Conservation (phyloP, 2,329 filamentous ascomycete species). For the Neonectria ditissima region DNA sequence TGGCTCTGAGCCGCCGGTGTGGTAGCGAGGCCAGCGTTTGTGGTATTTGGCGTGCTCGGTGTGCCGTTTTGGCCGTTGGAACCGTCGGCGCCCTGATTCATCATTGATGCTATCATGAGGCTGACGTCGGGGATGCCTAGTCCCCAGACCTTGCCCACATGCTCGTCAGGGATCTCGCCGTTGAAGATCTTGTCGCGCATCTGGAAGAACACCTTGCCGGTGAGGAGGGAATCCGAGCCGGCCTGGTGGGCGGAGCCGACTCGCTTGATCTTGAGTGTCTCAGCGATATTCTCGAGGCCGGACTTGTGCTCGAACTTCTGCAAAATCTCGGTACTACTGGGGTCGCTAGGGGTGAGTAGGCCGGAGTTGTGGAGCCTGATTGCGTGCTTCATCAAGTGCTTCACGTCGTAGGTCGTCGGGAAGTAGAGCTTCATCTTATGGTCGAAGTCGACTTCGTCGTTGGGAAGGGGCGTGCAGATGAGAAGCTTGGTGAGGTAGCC, state of each 20-base stretch:
- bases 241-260: slow-evolving; percentile 91
- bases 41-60: slow-evolving; percentile 78
- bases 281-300: slow-evolving; percentile 91
- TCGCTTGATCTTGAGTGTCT: slow-evolving; percentile 90
- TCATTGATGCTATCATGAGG: slow-evolving; percentile 50
- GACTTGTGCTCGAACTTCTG: slow-evolving; percentile 90
- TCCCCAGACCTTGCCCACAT: slow-evolving; percentile 93
- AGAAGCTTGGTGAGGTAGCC: slow-evolving; percentile 96
- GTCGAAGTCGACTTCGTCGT: slow-evolving; percentile 91
- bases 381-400: slow-evolving; percentile 94
- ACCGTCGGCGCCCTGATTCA: slow-evolving; percentile 48
- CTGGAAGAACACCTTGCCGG: slow-evolving; percentile 94
- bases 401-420: slow-evolving; percentile 93
- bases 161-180: slow-evolving; percentile 82
- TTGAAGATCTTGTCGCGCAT: slow-evolving; percentile 90
- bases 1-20: slow-evolving; percentile 63
- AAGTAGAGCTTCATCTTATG: slow-evolving; percentile 92
- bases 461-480: slow-evolving; percentile 83
- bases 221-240: slow-evolving; percentile 92
- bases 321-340: slow-evolving; percentile 77
- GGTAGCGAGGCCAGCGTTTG: slow-evolving; percentile 59
- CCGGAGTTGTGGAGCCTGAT: slow-evolving; percentile 75
- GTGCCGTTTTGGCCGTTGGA: slow-evolving; percentile 56
- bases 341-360: slow-evolving; percentile 73
- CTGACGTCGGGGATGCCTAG: slow-evolving; percentile 78